Base-by-base conservation (phyloP, 768 basidiomycete species). In the Glaciozyma antarctica region DNA sequence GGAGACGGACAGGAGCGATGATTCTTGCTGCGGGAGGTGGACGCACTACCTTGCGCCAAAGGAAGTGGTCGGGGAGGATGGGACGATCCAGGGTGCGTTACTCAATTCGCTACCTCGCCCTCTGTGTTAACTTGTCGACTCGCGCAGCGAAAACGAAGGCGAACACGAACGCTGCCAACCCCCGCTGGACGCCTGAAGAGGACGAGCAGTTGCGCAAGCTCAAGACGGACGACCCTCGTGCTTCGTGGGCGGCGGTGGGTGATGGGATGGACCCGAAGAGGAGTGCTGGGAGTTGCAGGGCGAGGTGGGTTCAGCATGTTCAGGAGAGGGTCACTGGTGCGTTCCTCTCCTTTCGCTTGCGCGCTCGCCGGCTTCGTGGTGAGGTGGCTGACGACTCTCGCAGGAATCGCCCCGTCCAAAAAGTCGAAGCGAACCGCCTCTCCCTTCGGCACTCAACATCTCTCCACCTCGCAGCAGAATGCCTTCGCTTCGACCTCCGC, bases 251-350 rank as follows among this genome's bases (percentile, higher is more conserved):
- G 2, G 44, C 26, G 15, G 12, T 58, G 9, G 57, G 43, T 15
- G 57, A 45, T 2, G n/a, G 24, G 22, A 43, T 58, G 41, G 21
- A 44, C 7, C 57, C 57, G 15, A 26, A 24, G 43, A n/a, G 57
- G 16, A 24, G 43, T 16, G 43, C 43, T 6, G 57, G 57, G 6
- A 43, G 38, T 16, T 58, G 57, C 26, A 12, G 57, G 5, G 57
- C 57, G 43, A 41, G 57, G 38, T 58, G 57, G 57, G 43, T 30
- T 6, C 57, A 58, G 43, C 41, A 58, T 5, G 28, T 58, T 45
- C 9, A 30, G 28, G 26, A 17, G 28, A 54, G 21, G 53, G 16
- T 32, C 28, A 21, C 51, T 52, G 51, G 51, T 52, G 24, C 28
- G 53, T 54, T 19, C 3, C 22, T 17, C 9, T 9, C 9, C 32